Conservation (phyloP, 75 land plant species). For the Sequoiadendron giganteum region DNA sequence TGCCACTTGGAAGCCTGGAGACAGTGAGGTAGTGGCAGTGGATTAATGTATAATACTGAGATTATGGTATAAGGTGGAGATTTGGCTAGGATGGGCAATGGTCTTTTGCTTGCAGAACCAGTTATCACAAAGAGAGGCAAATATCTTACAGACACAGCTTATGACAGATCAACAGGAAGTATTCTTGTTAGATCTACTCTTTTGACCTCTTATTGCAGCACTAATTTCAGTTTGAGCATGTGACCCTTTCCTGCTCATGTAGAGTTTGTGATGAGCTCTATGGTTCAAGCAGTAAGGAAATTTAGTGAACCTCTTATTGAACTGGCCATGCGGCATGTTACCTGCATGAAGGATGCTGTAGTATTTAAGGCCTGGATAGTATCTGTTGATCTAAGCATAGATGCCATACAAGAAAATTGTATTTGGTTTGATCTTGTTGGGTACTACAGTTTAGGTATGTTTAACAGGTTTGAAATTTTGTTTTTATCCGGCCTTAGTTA, state of each 20-base stretch:
- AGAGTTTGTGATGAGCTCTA: conserved; percentile 69
- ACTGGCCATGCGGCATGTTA: conserved; percentile 61
- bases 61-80: conserved; percentile 22
- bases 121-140: conserved; percentile 44
- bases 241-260: conserved; percentile 46
- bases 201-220: conserved; percentile 53
- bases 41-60: conserved; percentile 44
- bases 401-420: conserved; percentile 69
- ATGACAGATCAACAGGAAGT: conserved; percentile 19
- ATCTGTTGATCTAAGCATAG: conserved; percentile 76
- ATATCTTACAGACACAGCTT: conserved; percentile 50
- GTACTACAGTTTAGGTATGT: too few relatives aligned
- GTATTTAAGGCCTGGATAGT: conserved; percentile 64
- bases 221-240: conserved; percentile 45
- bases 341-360: conserved; percentile 62
- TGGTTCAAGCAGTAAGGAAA: conserved; percentile 49
- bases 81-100: conserved; percentile 16
- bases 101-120: conserved; percentile 57
- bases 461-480: too few relatives aligned
- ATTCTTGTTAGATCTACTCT: conserved; percentile 26
- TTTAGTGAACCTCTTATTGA: conserved; percentile 48
- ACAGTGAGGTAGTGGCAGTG: conserved; percentile 18
- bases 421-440: conserved; percentile 36
- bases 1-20: conserved; percentile 62
- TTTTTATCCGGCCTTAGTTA: too few relatives aligned